Base-by-base conservation (phyloP, 306 rosid species). In the Arachis stenosperma region DNA sequence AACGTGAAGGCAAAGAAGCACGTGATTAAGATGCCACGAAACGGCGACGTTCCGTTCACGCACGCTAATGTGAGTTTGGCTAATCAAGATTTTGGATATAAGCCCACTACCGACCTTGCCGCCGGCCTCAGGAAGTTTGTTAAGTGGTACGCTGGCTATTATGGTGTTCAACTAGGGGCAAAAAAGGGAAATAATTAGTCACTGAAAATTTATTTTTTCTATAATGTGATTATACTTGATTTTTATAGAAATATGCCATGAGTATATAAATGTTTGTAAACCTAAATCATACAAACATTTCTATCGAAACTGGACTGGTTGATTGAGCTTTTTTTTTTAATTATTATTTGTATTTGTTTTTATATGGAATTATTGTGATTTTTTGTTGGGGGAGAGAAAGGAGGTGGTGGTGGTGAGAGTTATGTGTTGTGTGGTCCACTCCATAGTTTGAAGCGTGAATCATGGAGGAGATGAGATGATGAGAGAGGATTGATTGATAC, bases 41-140 rank as follows among this genome's bases (percentile, higher is more conserved):
- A 92, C 77, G 98, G 98, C 7, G 98, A 92, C 86, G 98, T 90
- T 8, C 96, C 98, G 6, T 92, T 57, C 78, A 92, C 98, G 6
- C 98, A 88, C 58, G 98, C 98, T 0, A 92, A 92, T 50, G 98
- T 92, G 46, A 92, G 82, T 33, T 13, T 85, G 52, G 98, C 98
- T 2, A 65, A 9, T 27, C 65, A 29, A 10, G 98, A 92, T 30
- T 90, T 92, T 44, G 86, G 90, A 43, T 92, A 90, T 74, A 85
- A 75, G 15, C 98, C 98, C 9, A 79, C 76, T 29, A 92, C 98
- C 3, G 98, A 92, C 63, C 79, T 92, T 3, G 59, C 94, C n/a
- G 71, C 88, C 2, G 98, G 98, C 6, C 57, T 92, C 82, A 82
- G 93, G 41, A 92, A 92, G 77, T 92, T 92, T 79, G 97, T 86